Evolutionary conservation across 352 stramenopile genomes (phyloP), one percentile per base, ranked within the genome.

Genomic region (Globisporangium splendens): DNA sequence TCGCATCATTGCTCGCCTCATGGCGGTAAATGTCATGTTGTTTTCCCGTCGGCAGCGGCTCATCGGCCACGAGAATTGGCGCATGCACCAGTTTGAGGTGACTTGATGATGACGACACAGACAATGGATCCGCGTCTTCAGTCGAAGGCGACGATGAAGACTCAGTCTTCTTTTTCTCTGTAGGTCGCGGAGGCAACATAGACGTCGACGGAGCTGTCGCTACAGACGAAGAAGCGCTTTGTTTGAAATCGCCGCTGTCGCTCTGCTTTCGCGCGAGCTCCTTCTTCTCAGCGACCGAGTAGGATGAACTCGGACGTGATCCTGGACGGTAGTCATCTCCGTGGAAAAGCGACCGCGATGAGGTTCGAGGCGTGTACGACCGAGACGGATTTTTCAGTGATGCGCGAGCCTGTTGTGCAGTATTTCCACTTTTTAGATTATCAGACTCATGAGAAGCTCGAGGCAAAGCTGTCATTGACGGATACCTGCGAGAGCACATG

Each of bases 351-450:
- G 79, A 65, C 1, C 83, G 78, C 33, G 66, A 60, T 67, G 68
- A 74, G 4, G 74, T 78, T 21, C 81, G 76, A 0, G 83, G 85
- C 15, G 85, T 95, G 61, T 76, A 93, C 18, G 85, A 83, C n/a
- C 85, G 75, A 5, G 83, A 92, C 0, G 85, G 85, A 24, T 90
- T 88, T 59, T 91, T 93, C 12, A 95, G 69, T 24, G 83, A 93
- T 5, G 83, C 85, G 20, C 83, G 75, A 24, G 85, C 85, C 73
- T 91, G 50, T 44, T 17, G n/a, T n/a, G 2, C 18, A 54, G 28
- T 11, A 35, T 11, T 35, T 35, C 28, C 7, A 35, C 5, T 4
- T 35, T 35, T 35, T 35, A 35, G 28, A 6, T 10, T 8, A 8
- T 35, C 28, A 35, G 28, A 35, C 8, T 8, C 28, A 35, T 35